Evolutionary conservation across 768 basidiomycete species (phyloP).

Genomic region (Hysterangium stoloniferum): DNA sequence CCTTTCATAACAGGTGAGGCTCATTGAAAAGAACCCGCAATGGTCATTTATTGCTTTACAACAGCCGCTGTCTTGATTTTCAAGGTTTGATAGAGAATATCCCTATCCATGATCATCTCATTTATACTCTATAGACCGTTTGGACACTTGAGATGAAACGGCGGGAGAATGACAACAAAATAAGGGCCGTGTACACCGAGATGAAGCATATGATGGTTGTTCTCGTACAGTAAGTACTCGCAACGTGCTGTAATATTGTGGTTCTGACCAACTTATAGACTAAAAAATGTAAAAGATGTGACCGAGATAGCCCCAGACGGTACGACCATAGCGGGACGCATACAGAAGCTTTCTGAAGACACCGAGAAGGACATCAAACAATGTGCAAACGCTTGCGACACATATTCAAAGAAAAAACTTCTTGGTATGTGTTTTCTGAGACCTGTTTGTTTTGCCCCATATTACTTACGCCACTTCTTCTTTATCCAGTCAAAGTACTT

Average conservation of each 20-base stretch:
- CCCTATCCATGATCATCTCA: not conserved
- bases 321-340: constrained; percentile 22
- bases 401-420: constrained; percentile 37
- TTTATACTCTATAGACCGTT: not conserved
- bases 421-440: too few relatives aligned
- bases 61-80: constrained; percentile 1
- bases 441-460: too few relatives aligned
- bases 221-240: not conserved
- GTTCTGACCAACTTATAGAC: too few relatives aligned
- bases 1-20: not conserved
- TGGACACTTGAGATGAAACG: constrained; percentile 2
- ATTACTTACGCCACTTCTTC: too few relatives aligned
- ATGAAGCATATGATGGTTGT: constrained; percentile 8
- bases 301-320: constrained; percentile 26
- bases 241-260: not conserved
- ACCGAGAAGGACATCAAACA: constrained; percentile 36
- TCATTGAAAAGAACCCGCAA: too few relatives aligned
- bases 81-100: too few relatives aligned
- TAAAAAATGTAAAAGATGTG: constrained; percentile 16
- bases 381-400: constrained; percentile 39
- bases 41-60: too few relatives aligned
- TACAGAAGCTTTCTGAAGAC: constrained; percentile 21
- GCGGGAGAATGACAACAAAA: constrained; percentile 5
- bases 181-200: not conserved
- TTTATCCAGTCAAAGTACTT: too few relatives aligned